Conservation (phyloP, 768 basidiomycete genomes). For the Piloderma croceum region DNA sequence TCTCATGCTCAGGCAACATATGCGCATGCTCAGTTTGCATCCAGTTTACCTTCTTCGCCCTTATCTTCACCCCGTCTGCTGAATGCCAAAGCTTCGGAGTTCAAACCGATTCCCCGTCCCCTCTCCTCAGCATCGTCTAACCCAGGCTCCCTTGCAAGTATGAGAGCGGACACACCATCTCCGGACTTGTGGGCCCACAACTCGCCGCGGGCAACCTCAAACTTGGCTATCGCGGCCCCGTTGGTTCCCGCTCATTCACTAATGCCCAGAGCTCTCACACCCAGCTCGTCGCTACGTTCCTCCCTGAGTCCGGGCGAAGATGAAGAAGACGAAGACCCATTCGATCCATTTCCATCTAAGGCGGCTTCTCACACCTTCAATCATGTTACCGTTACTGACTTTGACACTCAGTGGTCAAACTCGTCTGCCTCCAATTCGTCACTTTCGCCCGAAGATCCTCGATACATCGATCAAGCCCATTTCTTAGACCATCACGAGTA, state of each 20-base stretch:
- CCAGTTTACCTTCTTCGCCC: conserved; percentile 80
- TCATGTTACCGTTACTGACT: conserved; percentile 58
- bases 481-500: conserved; percentile 25
- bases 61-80: conserved; percentile 79
- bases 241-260: conserved; percentile 66
- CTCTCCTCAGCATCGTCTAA: conserved; percentile 68
- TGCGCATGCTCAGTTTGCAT: conserved; percentile 57
- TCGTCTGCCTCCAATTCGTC: conserved; percentile 48
- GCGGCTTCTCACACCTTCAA: conserved; percentile 51
- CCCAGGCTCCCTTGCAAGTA: conserved; percentile 44
- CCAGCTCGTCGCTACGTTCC: conserved; percentile 64
- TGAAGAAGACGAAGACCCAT: conserved; percentile 71
- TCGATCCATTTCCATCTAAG: conserved; percentile 63
- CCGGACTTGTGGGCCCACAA: conserved; percentile 85
- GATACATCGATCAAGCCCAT: conserved; percentile 23
- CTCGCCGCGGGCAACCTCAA: conserved; percentile 65
- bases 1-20: conserved; percentile 52
- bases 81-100: conserved; percentile 87
- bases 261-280: conserved; percentile 52
- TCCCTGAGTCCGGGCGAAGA: conserved; percentile 54
- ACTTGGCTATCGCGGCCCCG: conserved; percentile 88
- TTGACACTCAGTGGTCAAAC: conserved; percentile 52
- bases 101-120: conserved; percentile 78
- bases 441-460: conserved; percentile 46
- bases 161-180: conserved; percentile 75